Percentiles rank a stretch among this genome's conserved stretches.
phyloP scores from a whole-genome alignment of 164 flowering plant species.

The Stephania cephalantha region DNA sequence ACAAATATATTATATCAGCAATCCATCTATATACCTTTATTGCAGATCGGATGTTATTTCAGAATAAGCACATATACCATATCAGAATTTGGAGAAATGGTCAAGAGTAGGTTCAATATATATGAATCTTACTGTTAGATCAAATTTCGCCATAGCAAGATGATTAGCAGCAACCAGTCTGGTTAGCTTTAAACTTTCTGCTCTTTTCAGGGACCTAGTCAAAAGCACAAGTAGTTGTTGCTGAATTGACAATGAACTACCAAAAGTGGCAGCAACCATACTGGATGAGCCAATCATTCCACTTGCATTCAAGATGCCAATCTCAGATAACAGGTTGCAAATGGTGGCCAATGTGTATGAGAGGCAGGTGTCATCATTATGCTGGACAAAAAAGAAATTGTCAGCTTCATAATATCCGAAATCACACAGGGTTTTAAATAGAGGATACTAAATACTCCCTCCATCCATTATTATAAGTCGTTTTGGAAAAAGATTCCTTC shows the following conservation, averaged over 20 bases:
- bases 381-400: conserved; percentile 42
- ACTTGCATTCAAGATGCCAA: conserved; percentile 54
- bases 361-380: conserved; percentile 77
- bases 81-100: neutral
- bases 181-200: conserved; percentile 73
- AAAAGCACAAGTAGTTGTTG: conserved; percentile 77
- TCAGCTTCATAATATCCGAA: neutral
- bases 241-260: conserved; percentile 62
- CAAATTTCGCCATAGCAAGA: conserved; percentile 86
- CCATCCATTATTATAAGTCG: too few species aligned
- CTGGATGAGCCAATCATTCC: conserved; percentile 74
- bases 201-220: conserved; percentile 70
- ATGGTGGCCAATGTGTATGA: conserved; percentile 84
- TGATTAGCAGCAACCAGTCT: conserved; percentile 77
- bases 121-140: conserved; percentile 40
- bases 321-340: conserved; percentile 74
- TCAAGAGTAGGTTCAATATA: neutral
- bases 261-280: conserved; percentile 46
- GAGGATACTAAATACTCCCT: too few species aligned
- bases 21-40: too few species aligned
- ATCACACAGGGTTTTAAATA: too few species aligned
- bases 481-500: too few species aligned
- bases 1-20: too few species aligned
- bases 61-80: neutral
- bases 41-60: neutral